phyloP scores from a whole-genome alignment of 768 basidiomycete genomes.

The Cytidiella melzeri region DNA sequence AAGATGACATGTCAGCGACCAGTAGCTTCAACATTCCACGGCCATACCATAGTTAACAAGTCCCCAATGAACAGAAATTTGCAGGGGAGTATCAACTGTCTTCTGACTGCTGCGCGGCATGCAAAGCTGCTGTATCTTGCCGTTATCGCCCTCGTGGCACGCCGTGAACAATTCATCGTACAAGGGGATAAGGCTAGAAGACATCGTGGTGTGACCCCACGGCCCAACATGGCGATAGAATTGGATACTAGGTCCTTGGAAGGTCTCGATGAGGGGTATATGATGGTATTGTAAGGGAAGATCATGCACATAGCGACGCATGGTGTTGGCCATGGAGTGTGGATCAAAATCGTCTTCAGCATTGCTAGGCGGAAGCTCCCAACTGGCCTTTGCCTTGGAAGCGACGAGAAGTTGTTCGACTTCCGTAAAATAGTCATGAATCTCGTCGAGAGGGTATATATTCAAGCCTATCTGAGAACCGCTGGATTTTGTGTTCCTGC shows the following conservation, averaged over 20 bases:
- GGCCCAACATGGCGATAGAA: constrained; percentile 5
- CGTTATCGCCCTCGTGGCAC: constrained; percentile 46
- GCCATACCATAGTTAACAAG: constrained; percentile 10
- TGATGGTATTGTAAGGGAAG: neutral
- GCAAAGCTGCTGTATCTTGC: constrained; percentile 45
- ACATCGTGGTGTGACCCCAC: constrained; percentile 13
- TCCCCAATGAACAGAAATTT: constrained; percentile 35
- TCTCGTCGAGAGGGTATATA: constrained; percentile 21
- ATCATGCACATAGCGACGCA: neutral
- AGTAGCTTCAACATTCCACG: constrained; percentile 2
- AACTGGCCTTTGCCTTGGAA: constrained; percentile 38
- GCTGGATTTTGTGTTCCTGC: neutral
- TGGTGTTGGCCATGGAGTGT: neutral
- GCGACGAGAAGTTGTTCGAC: constrained; percentile 28
- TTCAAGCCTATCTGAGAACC: neutral
- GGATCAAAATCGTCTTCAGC: neutral
- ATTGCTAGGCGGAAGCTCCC: constrained; percentile 32
- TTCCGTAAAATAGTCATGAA: constrained; percentile 25
- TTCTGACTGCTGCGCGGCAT: constrained; percentile 33
- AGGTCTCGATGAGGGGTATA: neutral
- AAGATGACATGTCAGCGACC: neutral
- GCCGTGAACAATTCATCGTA: constrained; percentile 58
- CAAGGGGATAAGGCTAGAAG: constrained; percentile 26
- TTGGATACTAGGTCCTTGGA: neutral
- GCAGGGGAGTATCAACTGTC: constrained; percentile 28